Conservation (phyloP, 2,329 filamentous ascomycete genomes). For the Diaporthe sp. region DNA sequence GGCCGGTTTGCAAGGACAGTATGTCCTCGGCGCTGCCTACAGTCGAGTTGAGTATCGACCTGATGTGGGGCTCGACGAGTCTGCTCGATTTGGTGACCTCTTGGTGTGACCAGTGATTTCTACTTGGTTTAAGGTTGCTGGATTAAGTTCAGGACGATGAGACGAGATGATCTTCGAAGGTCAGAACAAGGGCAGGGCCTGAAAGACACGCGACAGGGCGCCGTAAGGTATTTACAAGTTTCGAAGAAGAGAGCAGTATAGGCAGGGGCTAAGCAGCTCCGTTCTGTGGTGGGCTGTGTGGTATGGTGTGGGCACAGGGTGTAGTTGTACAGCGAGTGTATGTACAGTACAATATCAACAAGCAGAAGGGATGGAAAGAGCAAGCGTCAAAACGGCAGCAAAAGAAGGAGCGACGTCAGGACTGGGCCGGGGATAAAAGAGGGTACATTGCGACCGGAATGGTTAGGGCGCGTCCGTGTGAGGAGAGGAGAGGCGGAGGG, state of each 20-base stretch:
- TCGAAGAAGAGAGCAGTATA: not conserved
- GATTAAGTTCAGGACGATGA: constrained; percentile 18
- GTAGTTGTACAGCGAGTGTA: constrained; percentile 8
- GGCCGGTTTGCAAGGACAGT: not conserved
- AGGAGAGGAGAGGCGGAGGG: constrained; percentile 10
- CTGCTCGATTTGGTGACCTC: not conserved
- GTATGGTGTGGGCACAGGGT: constrained; percentile 2
- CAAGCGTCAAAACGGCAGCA: constrained; percentile 20
- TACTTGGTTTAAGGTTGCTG: constrained; percentile 23
- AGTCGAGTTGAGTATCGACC: not conserved
- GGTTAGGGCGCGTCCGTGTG: constrained; percentile 20
- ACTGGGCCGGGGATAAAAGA: constrained; percentile 13
- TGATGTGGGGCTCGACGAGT: constrained; percentile 5
- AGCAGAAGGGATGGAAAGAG: constrained; percentile 3
- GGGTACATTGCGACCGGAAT: constrained; percentile 6
- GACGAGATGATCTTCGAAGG: constrained; percentile 22
- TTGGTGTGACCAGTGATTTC: constrained; percentile 12
- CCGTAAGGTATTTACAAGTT: not conserved
- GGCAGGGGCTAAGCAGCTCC: not conserved
- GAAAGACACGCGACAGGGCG: not conserved
- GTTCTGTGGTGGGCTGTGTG: not conserved
- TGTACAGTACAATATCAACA: constrained; percentile 25
- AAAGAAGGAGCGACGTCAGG: constrained; percentile 23
- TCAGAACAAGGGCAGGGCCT: constrained; percentile 18
- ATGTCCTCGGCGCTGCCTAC: not conserved